phyloP scores from a whole-genome alignment of 208 protist species.

The Tritrichomonas musculus region DNA sequence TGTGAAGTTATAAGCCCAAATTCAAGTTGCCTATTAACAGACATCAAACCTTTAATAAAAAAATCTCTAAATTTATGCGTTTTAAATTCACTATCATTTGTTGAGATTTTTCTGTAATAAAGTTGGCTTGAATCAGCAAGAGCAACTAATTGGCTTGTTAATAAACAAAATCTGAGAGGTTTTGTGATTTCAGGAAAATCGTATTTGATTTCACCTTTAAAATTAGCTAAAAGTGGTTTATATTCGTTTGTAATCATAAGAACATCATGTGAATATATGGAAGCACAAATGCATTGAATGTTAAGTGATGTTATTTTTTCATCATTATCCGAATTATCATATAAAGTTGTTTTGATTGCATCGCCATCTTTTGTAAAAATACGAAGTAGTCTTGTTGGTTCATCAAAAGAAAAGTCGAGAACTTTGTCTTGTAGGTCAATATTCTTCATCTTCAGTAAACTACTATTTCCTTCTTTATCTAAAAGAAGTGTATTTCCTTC shows the following conservation, averaged over 20 bases:
- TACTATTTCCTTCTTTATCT: not conserved
- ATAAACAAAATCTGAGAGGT: slow-evolving; percentile 13
- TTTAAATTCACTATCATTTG: not conserved
- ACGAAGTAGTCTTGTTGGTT: not conserved
- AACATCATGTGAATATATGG: not conserved
- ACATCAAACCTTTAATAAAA: not conserved
- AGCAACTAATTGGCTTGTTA: not conserved
- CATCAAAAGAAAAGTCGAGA: not conserved
- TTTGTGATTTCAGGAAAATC: not conserved
- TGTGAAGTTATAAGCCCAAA: not conserved
- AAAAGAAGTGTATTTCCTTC: not conserved
- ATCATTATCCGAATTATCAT: not conserved
- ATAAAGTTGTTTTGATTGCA: not conserved
- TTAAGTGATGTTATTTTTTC: not conserved
- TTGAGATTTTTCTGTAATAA: not conserved
- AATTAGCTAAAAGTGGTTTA: not conserved
- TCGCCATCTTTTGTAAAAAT: not conserved
- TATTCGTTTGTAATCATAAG: not conserved
- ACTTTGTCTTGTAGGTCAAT: not conserved
- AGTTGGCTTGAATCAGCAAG: not conserved
- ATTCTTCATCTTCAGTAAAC: not conserved
- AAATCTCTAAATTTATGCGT: not conserved
- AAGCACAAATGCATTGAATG: not conserved
- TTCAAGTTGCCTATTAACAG: slow-evolving; percentile 10
- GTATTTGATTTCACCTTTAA: not conserved